Conservation (phyloP, 805 yeast species). For the Starmerella geochares region DNA sequence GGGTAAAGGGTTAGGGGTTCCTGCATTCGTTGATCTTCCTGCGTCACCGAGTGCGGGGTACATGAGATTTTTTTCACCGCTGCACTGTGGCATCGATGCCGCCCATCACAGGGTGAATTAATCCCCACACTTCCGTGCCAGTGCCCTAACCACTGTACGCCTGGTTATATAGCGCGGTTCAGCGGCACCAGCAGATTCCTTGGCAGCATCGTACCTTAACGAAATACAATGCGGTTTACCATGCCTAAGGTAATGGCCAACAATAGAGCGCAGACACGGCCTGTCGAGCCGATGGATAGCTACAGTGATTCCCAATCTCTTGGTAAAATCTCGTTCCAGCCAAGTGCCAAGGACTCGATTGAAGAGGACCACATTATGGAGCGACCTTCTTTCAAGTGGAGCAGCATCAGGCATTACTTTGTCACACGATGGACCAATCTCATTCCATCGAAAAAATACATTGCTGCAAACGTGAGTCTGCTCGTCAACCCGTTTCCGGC, state of each 20-base stretch:
- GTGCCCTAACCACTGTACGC: background rate
- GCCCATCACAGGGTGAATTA: background rate
- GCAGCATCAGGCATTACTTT: slow-evolving; percentile 28
- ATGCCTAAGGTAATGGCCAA: background rate
- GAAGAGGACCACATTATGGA: slow-evolving; percentile 13
- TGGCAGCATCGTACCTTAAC: background rate
- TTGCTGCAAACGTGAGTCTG: slow-evolving; percentile 17
- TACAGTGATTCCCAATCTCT: background rate
- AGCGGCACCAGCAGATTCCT: background rate
- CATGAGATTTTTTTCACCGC: background rate
- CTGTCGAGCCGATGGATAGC: background rate
- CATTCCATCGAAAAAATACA: slow-evolving; percentile 26
- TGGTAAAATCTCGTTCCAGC: background rate
- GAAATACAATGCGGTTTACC: background rate
- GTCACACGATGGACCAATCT: slow-evolving; percentile 30
- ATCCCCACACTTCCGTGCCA: background rate
- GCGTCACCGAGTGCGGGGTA: background rate
- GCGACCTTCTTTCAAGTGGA: slow-evolving; percentile 17
- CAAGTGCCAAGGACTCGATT: background rate
- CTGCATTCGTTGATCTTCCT: background rate
- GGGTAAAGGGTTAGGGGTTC: background rate
- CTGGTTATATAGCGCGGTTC: background rate
- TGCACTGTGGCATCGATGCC: background rate
- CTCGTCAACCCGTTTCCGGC: slow-evolving; percentile 56
- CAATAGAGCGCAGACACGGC: background rate